These are phyloP conservation scores for Aspergillus nidulans DNA, from an alignment of 495 filamentous ascomycete genomes.

Conservation along the genomic window DNA sequence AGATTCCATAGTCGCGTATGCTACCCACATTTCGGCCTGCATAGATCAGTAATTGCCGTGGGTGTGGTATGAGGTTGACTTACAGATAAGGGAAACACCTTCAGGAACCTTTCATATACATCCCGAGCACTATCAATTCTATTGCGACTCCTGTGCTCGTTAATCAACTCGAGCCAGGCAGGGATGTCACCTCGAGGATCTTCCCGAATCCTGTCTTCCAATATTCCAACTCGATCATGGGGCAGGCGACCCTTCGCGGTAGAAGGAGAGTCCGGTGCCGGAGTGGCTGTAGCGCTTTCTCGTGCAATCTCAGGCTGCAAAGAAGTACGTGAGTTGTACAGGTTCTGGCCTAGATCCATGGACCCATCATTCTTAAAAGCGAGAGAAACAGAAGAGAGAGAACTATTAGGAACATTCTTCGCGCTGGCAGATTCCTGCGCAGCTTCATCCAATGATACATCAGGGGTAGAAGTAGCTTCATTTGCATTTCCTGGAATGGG, in stretches of 20 bases:
- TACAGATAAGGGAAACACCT: conserved; percentile 85
- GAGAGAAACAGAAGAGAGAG: conserved; percentile 44
- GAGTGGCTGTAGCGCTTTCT: conserved; percentile 38
- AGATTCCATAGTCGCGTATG: conserved; percentile 82
- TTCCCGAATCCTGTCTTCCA: conserved; percentile 86
- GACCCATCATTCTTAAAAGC: conserved; percentile 45
- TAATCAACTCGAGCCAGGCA: conserved; percentile 83
- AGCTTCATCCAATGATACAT: conserved; percentile 55
- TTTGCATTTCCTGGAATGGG: conserved; percentile 54
- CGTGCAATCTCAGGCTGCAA: conserved; percentile 29
- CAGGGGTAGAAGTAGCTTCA: conserved; percentile 53
- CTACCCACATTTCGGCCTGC: conserved; percentile 85
- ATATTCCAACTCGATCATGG: conserved; percentile 73
- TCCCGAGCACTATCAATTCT: conserved; percentile 76
- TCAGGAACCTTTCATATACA: conserved; percentile 80
- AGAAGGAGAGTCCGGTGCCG: conserved; percentile 37
- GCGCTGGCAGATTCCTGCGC: conserved; percentile 50
- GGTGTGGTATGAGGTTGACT: conserved; percentile 37
- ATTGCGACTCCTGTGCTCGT: conserved; percentile 74
- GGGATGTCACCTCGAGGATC: conserved; percentile 88
- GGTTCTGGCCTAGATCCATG: conserved; percentile 37
- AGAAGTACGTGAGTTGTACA: conserved; percentile 40
- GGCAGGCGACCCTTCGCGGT: conserved; percentile 56
- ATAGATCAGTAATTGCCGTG: conserved; percentile 9
- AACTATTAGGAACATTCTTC: conserved; percentile 50